Evolutionary conservation across 2,329 filamentous ascomycete species (phyloP), one percentile per base, ranked within the genome.

Genomic region (Cercospora sojina): DNA sequence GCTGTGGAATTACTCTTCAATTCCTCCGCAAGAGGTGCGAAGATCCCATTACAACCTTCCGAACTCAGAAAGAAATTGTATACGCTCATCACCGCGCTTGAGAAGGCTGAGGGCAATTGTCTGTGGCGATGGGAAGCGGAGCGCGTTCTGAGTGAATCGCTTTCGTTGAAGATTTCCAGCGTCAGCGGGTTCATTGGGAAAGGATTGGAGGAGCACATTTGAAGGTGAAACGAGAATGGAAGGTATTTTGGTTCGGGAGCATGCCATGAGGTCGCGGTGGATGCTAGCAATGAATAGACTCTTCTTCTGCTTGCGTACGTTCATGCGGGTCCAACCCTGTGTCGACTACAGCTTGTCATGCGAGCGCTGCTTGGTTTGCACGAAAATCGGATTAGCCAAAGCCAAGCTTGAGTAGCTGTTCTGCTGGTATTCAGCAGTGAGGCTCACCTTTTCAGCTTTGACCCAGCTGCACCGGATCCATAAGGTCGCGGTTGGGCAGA

Each of bases 1-100:
- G 77, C 76, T 8, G 75, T 78, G 8, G 79, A 81, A n/a, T 75
- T 80, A 9, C 73, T 83, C 38, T 62, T 80, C 64, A 53, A 60
- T 7, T 76, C 77, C 63, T 61, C 62, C 9, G 61, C 43, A 20
- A 56, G 56, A 35, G 69, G 69, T 8, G 59, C 66, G 35, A 69
- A 69, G 55, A 59, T 74, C 16, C 65, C 64, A 5, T 64, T 70
- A 3, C 67, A 70, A 20, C 73, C 71, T 16, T 70, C 65, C 3
- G 65, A 69, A 35, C 49, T 82, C 0, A 68, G 75, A 38, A 67
- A 53, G 59, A 66, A 68, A 61, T 63, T 82, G 68, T 69, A 69
- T 13, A 59, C 66, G 41, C 73, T 79, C 49, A 64, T 68, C 12
- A 69, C 72, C 29, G 67, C 67, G 3, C 75, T 73, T 13, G 64